Evolutionary conservation across 306 rosid genomes (phyloP).

Genomic region (Prunus dulcis): DNA sequence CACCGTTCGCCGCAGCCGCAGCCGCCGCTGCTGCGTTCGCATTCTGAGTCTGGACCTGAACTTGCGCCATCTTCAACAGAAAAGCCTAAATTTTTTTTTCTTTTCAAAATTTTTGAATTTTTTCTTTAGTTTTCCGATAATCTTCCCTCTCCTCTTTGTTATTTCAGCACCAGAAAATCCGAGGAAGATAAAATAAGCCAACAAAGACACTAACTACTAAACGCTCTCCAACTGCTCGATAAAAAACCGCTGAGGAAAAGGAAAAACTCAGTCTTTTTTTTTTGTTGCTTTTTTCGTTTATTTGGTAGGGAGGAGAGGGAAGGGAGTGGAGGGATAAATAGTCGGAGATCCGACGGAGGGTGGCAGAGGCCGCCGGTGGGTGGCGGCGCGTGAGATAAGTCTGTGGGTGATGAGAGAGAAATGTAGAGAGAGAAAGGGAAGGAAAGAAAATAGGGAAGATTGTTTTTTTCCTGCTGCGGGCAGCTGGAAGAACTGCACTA

Average conservation of each 20-base stretch:
- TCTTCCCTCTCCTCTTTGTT: constrained; percentile 98
- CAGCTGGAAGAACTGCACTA: constrained; percentile 40
- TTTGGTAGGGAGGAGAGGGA: constrained; percentile 84
- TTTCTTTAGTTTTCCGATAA: not conserved
- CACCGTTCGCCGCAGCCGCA: constrained; percentile 35
- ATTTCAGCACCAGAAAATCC: constrained; percentile 41
- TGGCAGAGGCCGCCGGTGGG: constrained; percentile 44
- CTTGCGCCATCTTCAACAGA: constrained; percentile 68
- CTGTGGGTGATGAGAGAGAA: not conserved
- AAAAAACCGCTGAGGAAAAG: constrained; percentile 1
- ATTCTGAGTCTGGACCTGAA: constrained; percentile 77
- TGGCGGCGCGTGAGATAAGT: constrained; percentile 27
- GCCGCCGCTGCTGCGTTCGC: constrained; percentile 44
- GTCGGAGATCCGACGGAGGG: constrained; percentile 49
- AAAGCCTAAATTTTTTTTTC: constrained; percentile 6
- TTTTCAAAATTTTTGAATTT: not conserved
- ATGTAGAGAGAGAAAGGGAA: not conserved
- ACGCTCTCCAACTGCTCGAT: constrained; percentile 18
- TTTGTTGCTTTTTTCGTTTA: constrained; percentile 1
- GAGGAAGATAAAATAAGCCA: constrained; percentile 40
- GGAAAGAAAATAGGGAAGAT: not conserved
- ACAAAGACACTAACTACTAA: not conserved
- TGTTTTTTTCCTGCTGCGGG: constrained; percentile 8
- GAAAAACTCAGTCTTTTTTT: not conserved
- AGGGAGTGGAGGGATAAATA: constrained; percentile 42